Base-by-base conservation (phyloP, 306 rosid species). In the Phaseolus lunatus region DNA sequence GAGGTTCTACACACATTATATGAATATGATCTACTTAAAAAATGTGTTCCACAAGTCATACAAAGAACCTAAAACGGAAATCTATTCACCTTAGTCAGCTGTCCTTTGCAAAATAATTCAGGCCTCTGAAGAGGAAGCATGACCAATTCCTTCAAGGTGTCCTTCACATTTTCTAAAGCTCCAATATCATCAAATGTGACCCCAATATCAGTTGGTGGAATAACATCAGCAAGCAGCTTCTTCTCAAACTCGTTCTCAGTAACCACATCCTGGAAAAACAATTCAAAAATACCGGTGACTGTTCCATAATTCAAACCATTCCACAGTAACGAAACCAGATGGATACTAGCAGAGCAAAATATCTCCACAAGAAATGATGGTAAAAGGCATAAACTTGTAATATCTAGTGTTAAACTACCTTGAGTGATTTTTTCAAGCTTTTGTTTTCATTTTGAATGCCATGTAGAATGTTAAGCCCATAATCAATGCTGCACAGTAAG, bases 71-170 rank as follows among this genome's bases (percentile, higher is more conserved):
- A 69, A 29, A 64, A 59, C 14, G 19, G 58, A 80, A 66, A 43
- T 7, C n/a, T 12, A 47, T n/a, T 48, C 39, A 95, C 99, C 97
- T 95, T 95, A 8, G 97, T 87, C 81, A 95, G 83, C 83, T 95
- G 99, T 74, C 99, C 99, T 88, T 85, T 95, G 86, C 91, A 84
- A 87, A 95, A 95, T 73, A 95, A 84, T 48, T 95, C 99, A 64
- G 99, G 99, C 84, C 99, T 88, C 73, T 89, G 96, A 82, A 95
- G 97, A 29, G 99, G 99, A 81, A 95, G 97, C 99, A 95, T 95
- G 70, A 95, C 99, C 88, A 95, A 85, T 73, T 95, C 99, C 88
- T 95, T 92, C 85, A 95, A 82, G 41, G 99, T 92, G 82, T 92
- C 99, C 92, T 95, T 95, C 26, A 95, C 99, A 74, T 85, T 95